Evolutionary conservation across 2,329 filamentous ascomycete species (phyloP), one percentile per base, ranked within the genome.

Genomic region (Fusarium sterilihyphosum): DNA sequence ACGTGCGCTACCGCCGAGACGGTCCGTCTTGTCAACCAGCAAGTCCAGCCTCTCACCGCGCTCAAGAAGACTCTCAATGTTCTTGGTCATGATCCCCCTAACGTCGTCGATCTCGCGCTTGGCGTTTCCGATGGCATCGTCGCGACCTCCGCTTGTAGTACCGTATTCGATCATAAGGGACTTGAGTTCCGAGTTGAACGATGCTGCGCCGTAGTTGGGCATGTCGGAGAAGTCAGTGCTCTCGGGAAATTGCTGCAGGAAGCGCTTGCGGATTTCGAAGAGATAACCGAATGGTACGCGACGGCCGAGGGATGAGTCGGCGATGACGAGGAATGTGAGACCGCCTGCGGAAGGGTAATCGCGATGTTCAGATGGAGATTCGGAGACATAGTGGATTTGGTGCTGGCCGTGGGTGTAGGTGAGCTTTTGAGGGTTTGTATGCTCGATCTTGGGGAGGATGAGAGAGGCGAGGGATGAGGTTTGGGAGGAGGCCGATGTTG

Each of bases 381-480:
- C 93, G 79, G 95, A 90, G 81, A 98, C 93, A 87, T 97, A 98
- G 88, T 99, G 96, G 83, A 98, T 96, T 87, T 96, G 94, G 83
- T 97, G 92, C 69, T 92, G 88, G 84, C 95, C 93, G 84, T 98
- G 95, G 46, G 94, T 97, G 86, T 97, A 98, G 62, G 96, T 98
- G 75, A 97, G 90, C 85, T 98, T 98, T 81, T 97, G 92, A 2
- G 95, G 88, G 37, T 88, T 86, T 73, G 87, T 85, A 86, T 99
- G 96, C 64, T 89, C 88, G 87, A 99, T 97, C 83, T 98, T 98
- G 67, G 97, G 96, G 50, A 99, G 94, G 86, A 99, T 95, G 78
- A 98, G 88, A 50, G 95, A 96, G 76, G 96, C 94, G 78, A 98
- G 93, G 18, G 93, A 95, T 9, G 94, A 95, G 65, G 94, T 93